Conservation (phyloP, 257 asterid genomes). For the Solanum ossicruentum region DNA sequence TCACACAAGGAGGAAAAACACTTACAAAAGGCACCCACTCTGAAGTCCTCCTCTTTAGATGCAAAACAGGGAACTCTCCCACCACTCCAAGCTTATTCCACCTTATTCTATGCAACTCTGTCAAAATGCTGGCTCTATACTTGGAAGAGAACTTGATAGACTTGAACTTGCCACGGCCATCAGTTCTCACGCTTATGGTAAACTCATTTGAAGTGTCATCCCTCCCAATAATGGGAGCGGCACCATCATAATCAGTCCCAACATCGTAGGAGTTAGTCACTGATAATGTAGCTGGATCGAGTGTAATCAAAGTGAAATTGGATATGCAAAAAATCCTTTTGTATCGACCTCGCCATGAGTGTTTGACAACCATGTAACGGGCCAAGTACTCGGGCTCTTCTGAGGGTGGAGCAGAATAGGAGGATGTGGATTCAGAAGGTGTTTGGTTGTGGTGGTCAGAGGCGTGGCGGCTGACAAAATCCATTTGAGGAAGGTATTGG, state of each 20-base stretch:
- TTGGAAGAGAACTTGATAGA: conserved; percentile 67
- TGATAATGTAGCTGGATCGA: conserved; percentile 68
- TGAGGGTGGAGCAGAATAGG: conserved; percentile 19
- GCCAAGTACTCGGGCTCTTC: conserved; percentile 93
- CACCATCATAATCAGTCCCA: conserved; percentile 73
- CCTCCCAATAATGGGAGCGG: conserved; percentile 74
- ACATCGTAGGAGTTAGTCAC: conserved; percentile 88
- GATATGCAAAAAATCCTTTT: conserved; percentile 85
- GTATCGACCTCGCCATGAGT: conserved; percentile 98
- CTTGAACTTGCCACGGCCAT: conserved; percentile 90
- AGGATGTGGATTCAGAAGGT: conserved; percentile 12
- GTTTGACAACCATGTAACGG: conserved; percentile 74
- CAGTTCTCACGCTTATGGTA: conserved; percentile 72
- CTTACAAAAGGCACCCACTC: conserved; percentile 89
- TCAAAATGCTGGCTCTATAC: conserved; percentile 75
- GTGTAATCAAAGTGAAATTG: conserved; percentile 40
- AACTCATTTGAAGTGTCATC: conserved; percentile 77
- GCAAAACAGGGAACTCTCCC: conserved; percentile 78
- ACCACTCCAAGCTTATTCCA: conserved; percentile 59
- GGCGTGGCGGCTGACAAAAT: conserved; percentile 59
- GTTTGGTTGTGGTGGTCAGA: conserved; percentile 16
- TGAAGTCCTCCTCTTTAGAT: conserved; percentile 63
- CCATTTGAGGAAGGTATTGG: conserved; percentile 81
- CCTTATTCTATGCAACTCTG: conserved; percentile 79
- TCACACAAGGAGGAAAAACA: conserved; percentile 4